These are phyloP conservation scores for Nigrograna mackinnonii DNA, from an alignment of 2,329 filamentous ascomycete species.

Conservation along the genomic window DNA sequence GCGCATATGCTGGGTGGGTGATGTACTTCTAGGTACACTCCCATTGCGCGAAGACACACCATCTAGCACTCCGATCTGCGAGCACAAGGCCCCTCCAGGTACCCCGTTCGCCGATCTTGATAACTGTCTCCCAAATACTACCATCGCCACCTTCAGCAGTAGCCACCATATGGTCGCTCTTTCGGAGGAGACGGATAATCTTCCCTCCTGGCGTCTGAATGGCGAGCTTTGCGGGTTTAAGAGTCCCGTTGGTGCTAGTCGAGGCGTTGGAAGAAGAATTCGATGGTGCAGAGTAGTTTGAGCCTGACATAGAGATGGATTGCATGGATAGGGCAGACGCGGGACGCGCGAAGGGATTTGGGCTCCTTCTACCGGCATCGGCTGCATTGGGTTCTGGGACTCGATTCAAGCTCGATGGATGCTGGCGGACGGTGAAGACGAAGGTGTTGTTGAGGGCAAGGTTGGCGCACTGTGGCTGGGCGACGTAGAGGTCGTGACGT, in stretches of 20 bases:
- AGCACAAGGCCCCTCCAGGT: slow-evolving; percentile 81
- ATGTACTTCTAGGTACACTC: slow-evolving; percentile 35
- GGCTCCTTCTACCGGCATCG: slow-evolving; percentile 51
- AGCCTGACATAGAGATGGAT: slow-evolving; percentile 56
- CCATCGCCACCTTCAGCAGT: slow-evolving; percentile 68
- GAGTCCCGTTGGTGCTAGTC: slow-evolving; percentile 58
- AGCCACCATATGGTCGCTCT: slow-evolving; percentile 67
- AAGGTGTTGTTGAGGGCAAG: slow-evolving; percentile 96
- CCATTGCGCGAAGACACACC: slow-evolving; percentile 95
- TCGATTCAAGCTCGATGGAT: slow-evolving; percentile 66
- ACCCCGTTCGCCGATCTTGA: slow-evolving; percentile 83
- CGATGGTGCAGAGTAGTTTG: slow-evolving; percentile 59
- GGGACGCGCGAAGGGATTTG: slow-evolving; percentile 58
- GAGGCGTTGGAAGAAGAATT: slow-evolving; percentile 59
- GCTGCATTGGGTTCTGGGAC: slow-evolving; percentile 38
- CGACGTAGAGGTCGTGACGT: slow-evolving; percentile 93
- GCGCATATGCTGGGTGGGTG: too few relatives aligned
- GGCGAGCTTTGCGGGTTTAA: slow-evolving; percentile 91
- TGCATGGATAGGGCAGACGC: slow-evolving; percentile 65
- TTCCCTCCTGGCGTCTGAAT: slow-evolving; percentile 95
- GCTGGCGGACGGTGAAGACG: slow-evolving; percentile 93
- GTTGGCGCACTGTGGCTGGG: slow-evolving; percentile 88
- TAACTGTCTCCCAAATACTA: slow-evolving; percentile 85
- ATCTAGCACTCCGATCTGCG: slow-evolving; percentile 80
- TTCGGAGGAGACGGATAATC: slow-evolving; percentile 84